phyloP scores from a whole-genome alignment of 164 flowering plant species.

The Hamamelis virginiana region DNA sequence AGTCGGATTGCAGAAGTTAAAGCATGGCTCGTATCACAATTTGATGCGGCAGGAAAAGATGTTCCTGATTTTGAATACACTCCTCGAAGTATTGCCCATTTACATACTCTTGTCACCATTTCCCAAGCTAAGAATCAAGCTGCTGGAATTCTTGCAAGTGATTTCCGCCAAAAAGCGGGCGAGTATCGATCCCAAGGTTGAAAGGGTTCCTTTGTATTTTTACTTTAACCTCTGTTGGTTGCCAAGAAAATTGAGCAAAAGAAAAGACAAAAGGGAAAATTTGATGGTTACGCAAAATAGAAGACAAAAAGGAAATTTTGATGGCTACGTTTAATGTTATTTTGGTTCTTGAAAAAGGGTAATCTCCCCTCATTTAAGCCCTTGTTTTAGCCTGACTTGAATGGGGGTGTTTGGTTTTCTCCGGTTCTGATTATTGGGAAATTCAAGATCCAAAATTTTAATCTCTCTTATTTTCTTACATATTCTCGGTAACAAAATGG shows the following conservation, averaged over 20 bases:
- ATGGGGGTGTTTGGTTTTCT: no score
- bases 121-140: conserved; percentile 80
- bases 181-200: conserved; percentile 90
- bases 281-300: background rate
- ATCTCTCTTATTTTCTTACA: background rate
- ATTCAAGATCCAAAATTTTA: background rate
- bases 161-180: conserved; percentile 77
- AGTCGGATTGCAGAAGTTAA: conserved; percentile 71
- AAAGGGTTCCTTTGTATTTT: background rate
- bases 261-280: background rate
- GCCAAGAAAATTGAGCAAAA: background rate
- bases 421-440: no score
- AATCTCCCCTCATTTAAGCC: no score
- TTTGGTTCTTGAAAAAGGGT: no score
- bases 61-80: conserved; percentile 91
- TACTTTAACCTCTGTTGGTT: background rate
- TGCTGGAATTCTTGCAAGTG: conserved; percentile 69
- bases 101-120: conserved; percentile 61
- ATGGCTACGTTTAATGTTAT: no score
- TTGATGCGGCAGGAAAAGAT: conserved; percentile 77
- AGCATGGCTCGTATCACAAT: conserved; percentile 81
- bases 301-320: no score
- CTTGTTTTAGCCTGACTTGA: no score
- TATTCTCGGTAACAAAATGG: background rate
- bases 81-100: conserved; percentile 66